Evolutionary conservation across 768 basidiomycete species (phyloP).

Genomic region (Suillus ampliporus): DNA sequence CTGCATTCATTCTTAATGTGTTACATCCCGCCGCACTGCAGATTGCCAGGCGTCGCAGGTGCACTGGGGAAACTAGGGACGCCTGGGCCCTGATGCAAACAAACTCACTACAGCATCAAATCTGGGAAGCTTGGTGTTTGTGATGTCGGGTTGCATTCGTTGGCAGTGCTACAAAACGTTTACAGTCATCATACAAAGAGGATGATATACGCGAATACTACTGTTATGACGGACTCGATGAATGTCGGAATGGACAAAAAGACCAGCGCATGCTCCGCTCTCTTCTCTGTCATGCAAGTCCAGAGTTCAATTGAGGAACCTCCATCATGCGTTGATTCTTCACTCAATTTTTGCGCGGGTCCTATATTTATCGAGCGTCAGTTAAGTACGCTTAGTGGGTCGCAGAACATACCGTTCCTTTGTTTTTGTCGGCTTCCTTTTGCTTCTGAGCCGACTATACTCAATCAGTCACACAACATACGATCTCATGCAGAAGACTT

Average conservation of each 20-base stretch:
- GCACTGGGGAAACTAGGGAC: background rate
- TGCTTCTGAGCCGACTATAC: background rate
- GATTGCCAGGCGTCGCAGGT: background rate
- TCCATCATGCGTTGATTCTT: background rate
- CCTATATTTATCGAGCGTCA: background rate
- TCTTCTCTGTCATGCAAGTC: too few relatives aligned
- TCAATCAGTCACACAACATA: background rate
- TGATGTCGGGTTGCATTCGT: conserved; percentile 28
- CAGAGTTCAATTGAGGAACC: too few relatives aligned
- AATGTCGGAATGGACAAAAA: background rate
- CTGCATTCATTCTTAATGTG: background rate
- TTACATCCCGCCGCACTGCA: background rate
- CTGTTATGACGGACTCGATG: background rate
- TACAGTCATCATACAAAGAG: background rate
- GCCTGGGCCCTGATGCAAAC: background rate
- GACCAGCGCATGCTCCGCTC: background rate
- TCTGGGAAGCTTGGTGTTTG: conserved; percentile 15
- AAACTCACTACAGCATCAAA: background rate
- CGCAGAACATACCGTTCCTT: background rate
- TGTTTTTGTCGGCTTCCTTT: background rate
- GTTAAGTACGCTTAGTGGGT: background rate
- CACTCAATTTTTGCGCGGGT: background rate
- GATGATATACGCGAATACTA: background rate
- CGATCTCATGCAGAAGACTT: background rate
- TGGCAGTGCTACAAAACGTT: conserved; percentile 38